These are phyloP conservation scores for Phytopythium delawarense DNA, from an alignment of 352 stramenopile genomes.

Conservation along the genomic window DNA sequence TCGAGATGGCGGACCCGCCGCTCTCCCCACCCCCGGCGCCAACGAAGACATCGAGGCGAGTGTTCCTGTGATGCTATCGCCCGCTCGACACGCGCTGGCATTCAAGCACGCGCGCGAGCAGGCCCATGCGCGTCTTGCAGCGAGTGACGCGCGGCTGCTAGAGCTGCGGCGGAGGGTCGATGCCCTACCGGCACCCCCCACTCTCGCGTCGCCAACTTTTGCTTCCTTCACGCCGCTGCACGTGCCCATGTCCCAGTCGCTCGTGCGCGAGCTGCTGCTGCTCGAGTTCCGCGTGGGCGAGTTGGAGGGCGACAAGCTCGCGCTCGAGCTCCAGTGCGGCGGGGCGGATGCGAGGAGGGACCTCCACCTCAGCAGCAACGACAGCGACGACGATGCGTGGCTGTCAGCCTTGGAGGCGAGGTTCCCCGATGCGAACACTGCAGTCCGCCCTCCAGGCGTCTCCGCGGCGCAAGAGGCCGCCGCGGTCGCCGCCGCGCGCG, in stretches of 20 bases:
- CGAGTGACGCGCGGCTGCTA: background rate
- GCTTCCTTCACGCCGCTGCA: background rate
- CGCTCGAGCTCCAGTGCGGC: background rate
- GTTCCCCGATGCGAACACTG: background rate
- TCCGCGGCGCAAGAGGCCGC: background rate
- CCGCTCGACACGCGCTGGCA: background rate
- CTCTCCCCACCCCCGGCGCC: background rate
- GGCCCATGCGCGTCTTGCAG: background rate
- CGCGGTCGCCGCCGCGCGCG: background rate
- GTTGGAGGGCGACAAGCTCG: slow-evolving; percentile 89
- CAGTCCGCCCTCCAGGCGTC: background rate
- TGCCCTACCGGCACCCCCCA: background rate
- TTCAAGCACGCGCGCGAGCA: background rate
- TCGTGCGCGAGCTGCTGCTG: slow-evolving; percentile 59
- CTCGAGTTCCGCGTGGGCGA: slow-evolving; percentile 88
- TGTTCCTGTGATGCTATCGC: background rate
- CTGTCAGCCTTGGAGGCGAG: background rate
- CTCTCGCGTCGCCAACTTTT: background rate
- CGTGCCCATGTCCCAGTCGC: slow-evolving; percentile 15
- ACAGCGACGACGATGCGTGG: background rate
- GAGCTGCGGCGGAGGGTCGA: slow-evolving; percentile 3
- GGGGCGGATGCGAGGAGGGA: background rate
- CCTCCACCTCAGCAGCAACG: background rate
- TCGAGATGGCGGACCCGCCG: no score
- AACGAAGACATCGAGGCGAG: background rate